Percentiles rank a stretch among this genome's conserved stretches.
Conservation (phyloP, 2,329 filamentous ascomycete genomes). For the Fusarium hostae region DNA sequence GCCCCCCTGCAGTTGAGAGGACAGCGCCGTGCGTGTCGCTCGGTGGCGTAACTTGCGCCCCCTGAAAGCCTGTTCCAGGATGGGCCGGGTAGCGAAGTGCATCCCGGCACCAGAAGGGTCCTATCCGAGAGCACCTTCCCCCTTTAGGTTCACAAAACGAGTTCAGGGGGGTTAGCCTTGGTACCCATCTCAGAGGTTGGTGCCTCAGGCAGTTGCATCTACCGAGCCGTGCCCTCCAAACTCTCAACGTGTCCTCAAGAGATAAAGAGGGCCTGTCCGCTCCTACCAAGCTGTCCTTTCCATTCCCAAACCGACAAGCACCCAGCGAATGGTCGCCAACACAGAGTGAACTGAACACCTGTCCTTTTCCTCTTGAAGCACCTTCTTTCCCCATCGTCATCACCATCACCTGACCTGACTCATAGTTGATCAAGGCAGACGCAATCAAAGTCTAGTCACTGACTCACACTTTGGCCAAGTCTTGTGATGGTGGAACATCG, state of each 20-base stretch:
- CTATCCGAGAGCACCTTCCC: conserved; percentile 27
- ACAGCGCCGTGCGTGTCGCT: conserved; percentile 11
- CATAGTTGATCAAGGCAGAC: conserved; percentile 33
- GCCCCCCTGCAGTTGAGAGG: conserved; percentile 36
- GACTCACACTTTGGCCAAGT: conserved; percentile 42
- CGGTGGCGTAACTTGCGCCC: conserved; percentile 28
- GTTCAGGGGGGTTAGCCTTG: conserved; percentile 24
- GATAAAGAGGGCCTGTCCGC: conserved; percentile 51
- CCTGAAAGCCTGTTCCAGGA: conserved; percentile 35
- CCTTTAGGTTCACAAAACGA: conserved; percentile 15
- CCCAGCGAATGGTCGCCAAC: conserved; percentile 29
- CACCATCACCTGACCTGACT: conserved; percentile 43
- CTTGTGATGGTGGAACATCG: conserved; percentile 31
- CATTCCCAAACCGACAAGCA: conserved; percentile 25
- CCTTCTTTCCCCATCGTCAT: conserved; percentile 22
- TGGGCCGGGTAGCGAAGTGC: not conserved
- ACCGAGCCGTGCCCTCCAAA: conserved; percentile 22
- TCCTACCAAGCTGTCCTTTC: conserved; percentile 28
- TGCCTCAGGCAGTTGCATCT: conserved; percentile 47
- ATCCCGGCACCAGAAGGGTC: conserved; percentile 29
- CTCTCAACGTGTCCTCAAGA: conserved; percentile 49
- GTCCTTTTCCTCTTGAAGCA: conserved; percentile 41
- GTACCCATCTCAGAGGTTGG: conserved; percentile 28
- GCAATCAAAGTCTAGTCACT: conserved; percentile 26
- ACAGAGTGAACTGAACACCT: conserved; percentile 42